Percentiles rank a stretch among this genome's conserved stretches.
Evolutionary conservation across 768 basidiomycete species (phyloP).

Genomic region (Gloeopeniophorella convolvens): DNA sequence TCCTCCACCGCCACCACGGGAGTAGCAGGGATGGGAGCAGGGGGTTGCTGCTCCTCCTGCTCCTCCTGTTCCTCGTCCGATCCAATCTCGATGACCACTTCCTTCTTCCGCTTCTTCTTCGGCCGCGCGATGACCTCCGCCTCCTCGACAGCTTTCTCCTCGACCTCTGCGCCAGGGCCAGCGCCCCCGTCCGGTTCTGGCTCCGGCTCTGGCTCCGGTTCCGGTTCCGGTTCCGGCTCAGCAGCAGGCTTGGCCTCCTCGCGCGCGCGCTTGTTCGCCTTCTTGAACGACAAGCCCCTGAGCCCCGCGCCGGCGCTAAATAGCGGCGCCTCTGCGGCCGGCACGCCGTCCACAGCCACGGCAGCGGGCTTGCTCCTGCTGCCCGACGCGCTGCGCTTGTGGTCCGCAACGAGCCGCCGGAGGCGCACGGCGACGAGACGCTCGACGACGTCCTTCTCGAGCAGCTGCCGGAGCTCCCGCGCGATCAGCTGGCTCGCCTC

Average conservation of each 20-base stretch:
- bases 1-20: conserved; percentile 15
- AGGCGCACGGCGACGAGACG: conserved; percentile 51
- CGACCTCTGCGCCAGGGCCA: conserved; percentile 22
- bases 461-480: conserved; percentile 44
- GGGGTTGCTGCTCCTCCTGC: neutral
- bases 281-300: conserved; percentile 42
- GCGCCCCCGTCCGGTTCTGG: conserved; percentile 28
- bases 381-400: conserved; percentile 36
- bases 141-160: conserved; percentile 29
- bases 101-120: conserved; percentile 55
- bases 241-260: conserved; percentile 29
- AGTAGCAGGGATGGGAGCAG: conserved; percentile 22
- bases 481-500: conserved; percentile 51
- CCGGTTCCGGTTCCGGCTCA: conserved; percentile 23
- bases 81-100: conserved; percentile 42
- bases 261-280: conserved; percentile 34
- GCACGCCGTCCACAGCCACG: conserved; percentile 11
- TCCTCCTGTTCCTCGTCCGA: conserved; percentile 50
- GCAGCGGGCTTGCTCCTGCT: conserved; percentile 24
- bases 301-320: conserved; percentile 39
- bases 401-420: conserved; percentile 45
- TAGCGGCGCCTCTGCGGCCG: conserved; percentile 29
- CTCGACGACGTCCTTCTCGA: conserved; percentile 63
- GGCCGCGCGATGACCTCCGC: conserved; percentile 37
- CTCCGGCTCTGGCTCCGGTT: conserved; percentile 23